phyloP scores from a whole-genome alignment of 1,284 basidiomycete genomes.

The Apiotrichum brassicae region DNA sequence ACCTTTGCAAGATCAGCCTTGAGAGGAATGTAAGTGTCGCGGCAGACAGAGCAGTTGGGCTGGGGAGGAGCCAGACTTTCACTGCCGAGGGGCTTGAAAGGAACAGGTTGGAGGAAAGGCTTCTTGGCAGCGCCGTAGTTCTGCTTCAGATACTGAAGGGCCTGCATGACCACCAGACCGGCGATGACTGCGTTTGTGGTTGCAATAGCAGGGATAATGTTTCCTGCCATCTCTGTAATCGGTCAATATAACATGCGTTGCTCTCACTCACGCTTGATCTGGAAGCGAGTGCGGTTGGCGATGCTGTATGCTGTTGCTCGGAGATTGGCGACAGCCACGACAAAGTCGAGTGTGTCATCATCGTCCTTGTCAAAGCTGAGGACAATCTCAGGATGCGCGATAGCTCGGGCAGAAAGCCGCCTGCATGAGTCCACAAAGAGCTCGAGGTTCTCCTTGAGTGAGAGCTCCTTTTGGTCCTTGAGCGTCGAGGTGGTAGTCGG shows the following conservation, averaged over 20 bases:
- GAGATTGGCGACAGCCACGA: slow-evolving; percentile 88
- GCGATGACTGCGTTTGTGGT: slow-evolving; percentile 98
- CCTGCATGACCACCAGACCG: slow-evolving; percentile 87
- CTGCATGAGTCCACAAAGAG: slow-evolving; percentile 77
- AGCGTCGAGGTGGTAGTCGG: slow-evolving; percentile 43
- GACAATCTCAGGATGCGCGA: slow-evolving; percentile 60
- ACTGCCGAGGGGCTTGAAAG: background rate
- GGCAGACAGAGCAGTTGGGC: slow-evolving; percentile 71
- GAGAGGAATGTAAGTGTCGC: slow-evolving; percentile 73
- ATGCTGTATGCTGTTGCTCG: slow-evolving; percentile 88
- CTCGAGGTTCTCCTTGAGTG: slow-evolving; percentile 69
- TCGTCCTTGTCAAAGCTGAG: slow-evolving; percentile 98
- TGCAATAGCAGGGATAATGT: slow-evolving; percentile 98
- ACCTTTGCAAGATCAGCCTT: slow-evolving; percentile 61
- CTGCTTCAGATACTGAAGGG: slow-evolving; percentile 63
- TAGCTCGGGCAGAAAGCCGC: slow-evolving; percentile 66
- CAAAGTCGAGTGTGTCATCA: slow-evolving; percentile 92
- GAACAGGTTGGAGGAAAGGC: slow-evolving; percentile 5
- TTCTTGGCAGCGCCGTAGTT: slow-evolving; percentile 48
- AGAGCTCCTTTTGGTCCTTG: slow-evolving; percentile 72
- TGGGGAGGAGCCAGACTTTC: slow-evolving; percentile 57
- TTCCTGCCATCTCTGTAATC: slow-evolving; percentile 96
- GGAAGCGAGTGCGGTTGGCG: slow-evolving; percentile 81
- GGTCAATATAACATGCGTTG: slow-evolving; percentile 9
- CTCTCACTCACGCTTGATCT: slow-evolving; percentile 75